Conservation (phyloP, 306 rosid genomes). For the cucumber (Cucumis sativus) region Cucumber_9930_V3 NC_026655.2:4101501-4102000, state of each 20-base stretch:
- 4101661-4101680: too few relatives aligned
- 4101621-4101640: neutral
- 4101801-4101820: neutral
- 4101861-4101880: too few relatives aligned
- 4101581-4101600: too few relatives aligned
- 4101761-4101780: neutral
- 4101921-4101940: conserved; percentile 75
- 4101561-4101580: too few relatives aligned
- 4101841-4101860: too few relatives aligned
- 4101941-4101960: conserved; percentile 78
- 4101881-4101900: conserved; percentile 23
- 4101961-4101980: conserved; percentile 82
- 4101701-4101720: too few relatives aligned
- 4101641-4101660: neutral
- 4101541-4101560: neutral
- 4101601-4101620: neutral
- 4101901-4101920: conserved; percentile 53
- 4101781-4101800: neutral
- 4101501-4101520: neutral
- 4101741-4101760: neutral
- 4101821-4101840: too few relatives aligned
- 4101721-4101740: neutral
- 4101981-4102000: conserved; percentile 60
- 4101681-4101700: too few relatives aligned
- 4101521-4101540: neutral